Percentiles rank a stretch among this genome's conserved stretches.
Conservation (phyloP, 305 asterid genomes). For the Fraxinus sp. region DNA sequence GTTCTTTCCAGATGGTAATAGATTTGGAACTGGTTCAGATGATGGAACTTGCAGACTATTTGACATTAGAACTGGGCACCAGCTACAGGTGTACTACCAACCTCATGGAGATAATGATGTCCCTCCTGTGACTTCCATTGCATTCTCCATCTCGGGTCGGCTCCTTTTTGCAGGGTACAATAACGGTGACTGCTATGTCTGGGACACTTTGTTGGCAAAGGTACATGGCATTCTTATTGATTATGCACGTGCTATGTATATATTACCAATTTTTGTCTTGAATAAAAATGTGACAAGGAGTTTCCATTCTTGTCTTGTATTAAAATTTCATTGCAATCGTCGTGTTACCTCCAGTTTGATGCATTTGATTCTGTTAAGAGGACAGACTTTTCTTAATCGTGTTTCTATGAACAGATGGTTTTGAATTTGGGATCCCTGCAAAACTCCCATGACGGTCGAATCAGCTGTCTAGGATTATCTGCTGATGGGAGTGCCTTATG, state of each 20-base stretch:
- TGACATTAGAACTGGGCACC: constrained; percentile 97
- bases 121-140: constrained; percentile 80
- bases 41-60: constrained; percentile 91
- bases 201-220: constrained; percentile 97
- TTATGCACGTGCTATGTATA: neutral
- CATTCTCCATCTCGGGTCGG: constrained; percentile 90
- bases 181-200: constrained; percentile 85
- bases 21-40: constrained; percentile 96
- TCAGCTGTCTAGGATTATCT: constrained; percentile 86
- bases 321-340: neutral
- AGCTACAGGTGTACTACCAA: constrained; percentile 85
- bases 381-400: neutral
- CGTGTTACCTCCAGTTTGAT: neutral
- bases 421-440: constrained; percentile 88
- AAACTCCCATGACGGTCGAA: constrained; percentile 74
- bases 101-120: constrained; percentile 62
- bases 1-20: constrained; percentile 83
- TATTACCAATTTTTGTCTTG: neutral
- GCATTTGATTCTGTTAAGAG: constrained; percentile 1
- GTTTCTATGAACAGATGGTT: constrained; percentile 51
- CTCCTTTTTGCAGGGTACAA: constrained; percentile 89
- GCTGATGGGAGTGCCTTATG: constrained; percentile 98
- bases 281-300: neutral
- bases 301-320: neutral
- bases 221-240: constrained; percentile 34